These are phyloP conservation scores for Mortierella sp. DNA, from an alignment of 371 early-diverging fungal species.

Conservation along the genomic window DNA sequence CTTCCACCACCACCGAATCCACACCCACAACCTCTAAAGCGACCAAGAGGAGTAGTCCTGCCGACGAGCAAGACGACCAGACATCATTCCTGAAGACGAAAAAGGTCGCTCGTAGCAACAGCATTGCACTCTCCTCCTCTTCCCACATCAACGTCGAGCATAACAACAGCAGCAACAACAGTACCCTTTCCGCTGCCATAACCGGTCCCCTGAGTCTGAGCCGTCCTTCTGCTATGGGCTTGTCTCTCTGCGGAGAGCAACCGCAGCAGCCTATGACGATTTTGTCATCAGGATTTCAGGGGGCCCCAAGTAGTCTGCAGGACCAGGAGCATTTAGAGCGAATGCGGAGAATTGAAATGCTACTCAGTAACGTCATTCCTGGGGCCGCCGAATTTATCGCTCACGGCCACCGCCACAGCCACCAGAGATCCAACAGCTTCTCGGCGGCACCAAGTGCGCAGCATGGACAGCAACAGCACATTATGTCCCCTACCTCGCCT, in stretches of 20 bases:
- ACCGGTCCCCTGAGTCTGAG: background rate
- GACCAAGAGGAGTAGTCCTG: background rate
- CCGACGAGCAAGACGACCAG: background rate
- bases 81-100: background rate
- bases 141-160: background rate
- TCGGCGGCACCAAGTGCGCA: background rate
- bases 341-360: slow-evolving; percentile 37
- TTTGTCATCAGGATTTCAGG: background rate
- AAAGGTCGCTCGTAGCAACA: background rate
- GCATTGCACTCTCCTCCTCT: background rate
- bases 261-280: background rate
- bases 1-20: background rate
- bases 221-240: background rate
- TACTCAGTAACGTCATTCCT: slow-evolving; percentile 44
- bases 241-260: slow-evolving; percentile 2
- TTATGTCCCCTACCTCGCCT: background rate
- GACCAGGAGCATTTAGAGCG: slow-evolving; percentile 54
- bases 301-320: slow-evolving; percentile 8
- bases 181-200: background rate
- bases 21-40: background rate
- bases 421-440: background rate
- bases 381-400: slow-evolving; percentile 51
- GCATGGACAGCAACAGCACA: background rate
- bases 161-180: background rate
- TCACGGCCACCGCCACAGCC: background rate